phyloP scores from a whole-genome alignment of 192 early-diverging fungal species.

The Phycomyces blakesleeanus region DNA sequence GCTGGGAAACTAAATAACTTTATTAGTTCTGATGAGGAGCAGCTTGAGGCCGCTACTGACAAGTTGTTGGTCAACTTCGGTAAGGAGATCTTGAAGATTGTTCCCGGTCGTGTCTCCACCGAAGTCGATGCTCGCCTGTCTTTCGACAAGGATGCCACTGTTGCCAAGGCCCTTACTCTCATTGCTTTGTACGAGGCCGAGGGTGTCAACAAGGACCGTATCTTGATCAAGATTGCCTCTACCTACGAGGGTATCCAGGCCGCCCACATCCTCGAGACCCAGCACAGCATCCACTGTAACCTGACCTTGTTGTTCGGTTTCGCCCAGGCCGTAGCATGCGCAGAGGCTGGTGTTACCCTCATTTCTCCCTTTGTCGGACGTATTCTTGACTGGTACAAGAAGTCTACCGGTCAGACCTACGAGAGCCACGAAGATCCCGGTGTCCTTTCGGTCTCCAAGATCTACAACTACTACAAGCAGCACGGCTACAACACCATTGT shows the following conservation, averaged over 20 bases:
- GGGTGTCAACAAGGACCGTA: slow-evolving; percentile 83
- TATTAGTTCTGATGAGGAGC: slow-evolving; percentile 67
- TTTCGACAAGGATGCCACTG: slow-evolving; percentile 90
- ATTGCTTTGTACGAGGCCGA: slow-evolving; percentile 89
- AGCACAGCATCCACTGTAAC: slow-evolving; percentile 96
- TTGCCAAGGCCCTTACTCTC: slow-evolving; percentile 86
- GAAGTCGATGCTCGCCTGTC: slow-evolving; percentile 97
- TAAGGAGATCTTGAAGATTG: slow-evolving; percentile 90
- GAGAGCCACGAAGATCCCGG: slow-evolving; percentile 83
- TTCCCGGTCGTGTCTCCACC: slow-evolving; percentile 97
- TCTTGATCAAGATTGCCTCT: slow-evolving; percentile 99
- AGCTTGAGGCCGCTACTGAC: slow-evolving; percentile 84
- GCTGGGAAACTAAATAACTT: too few species aligned
- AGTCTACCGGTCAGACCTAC: slow-evolving; percentile 81
- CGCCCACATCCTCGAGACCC: slow-evolving; percentile 82
- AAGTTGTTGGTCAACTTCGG: slow-evolving; percentile 97
- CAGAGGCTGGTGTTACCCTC: slow-evolving; percentile 93
- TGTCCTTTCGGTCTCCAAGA: slow-evolving; percentile 84
- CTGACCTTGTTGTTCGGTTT: slow-evolving; percentile 96
- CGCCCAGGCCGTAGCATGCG: slow-evolving; percentile 91
- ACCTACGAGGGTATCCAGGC: slow-evolving; percentile 99
- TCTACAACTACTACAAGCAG: slow-evolving; percentile 99
- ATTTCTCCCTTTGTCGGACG: slow-evolving; percentile 99
- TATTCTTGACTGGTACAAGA: slow-evolving; percentile 99
- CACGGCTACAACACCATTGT: slow-evolving; percentile 97